Evolutionary conservation across 805 yeast species (phyloP).

Genomic region (Cyberlindnera veronae): DNA sequence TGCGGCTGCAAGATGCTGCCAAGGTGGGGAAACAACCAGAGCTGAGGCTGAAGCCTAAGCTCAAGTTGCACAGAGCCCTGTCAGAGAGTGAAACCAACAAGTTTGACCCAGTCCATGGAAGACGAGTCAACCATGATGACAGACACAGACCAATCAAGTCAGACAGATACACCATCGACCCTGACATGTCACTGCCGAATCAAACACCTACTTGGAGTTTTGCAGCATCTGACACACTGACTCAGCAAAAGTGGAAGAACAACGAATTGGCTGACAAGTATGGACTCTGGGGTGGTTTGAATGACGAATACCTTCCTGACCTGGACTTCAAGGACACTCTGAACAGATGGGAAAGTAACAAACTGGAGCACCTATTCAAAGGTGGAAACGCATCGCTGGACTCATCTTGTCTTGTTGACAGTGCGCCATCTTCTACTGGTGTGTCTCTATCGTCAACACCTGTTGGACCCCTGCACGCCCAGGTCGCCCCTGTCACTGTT

Average conservation of each 20-base stretch:
- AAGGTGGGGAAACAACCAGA: slow-evolving; percentile 3
- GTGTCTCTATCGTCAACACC: slow-evolving; percentile 20
- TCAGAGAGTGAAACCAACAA: slow-evolving; percentile 65
- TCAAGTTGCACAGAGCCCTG: slow-evolving; percentile 47
- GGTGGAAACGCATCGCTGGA: slow-evolving; percentile 13
- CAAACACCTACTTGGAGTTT: no score
- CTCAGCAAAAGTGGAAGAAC: background rate
- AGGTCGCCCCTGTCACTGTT: slow-evolving; percentile 35
- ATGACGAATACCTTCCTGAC: slow-evolving; percentile 77
- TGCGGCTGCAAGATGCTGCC: slow-evolving; percentile 1
- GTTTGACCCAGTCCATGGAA: slow-evolving; percentile 53
- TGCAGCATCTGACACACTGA: no score
- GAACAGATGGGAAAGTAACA: slow-evolving; percentile 39
- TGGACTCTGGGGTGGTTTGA: slow-evolving; percentile 41
- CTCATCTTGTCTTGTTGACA: slow-evolving; percentile 12
- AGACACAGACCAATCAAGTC: slow-evolving; percentile 41
- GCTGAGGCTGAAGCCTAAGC: slow-evolving; percentile 13
- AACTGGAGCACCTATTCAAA: slow-evolving; percentile 15
- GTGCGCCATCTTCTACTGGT: slow-evolving; percentile 16
- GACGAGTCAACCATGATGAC: slow-evolving; percentile 50
- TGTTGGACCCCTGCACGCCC: slow-evolving; percentile 31
- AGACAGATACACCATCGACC: slow-evolving; percentile 1
- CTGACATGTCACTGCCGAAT: no score
- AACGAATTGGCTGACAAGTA: slow-evolving; percentile 4
- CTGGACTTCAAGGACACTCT: slow-evolving; percentile 52